Conservation (phyloP, 78 protist species). For the Speleostelium caveatum region DNA sequence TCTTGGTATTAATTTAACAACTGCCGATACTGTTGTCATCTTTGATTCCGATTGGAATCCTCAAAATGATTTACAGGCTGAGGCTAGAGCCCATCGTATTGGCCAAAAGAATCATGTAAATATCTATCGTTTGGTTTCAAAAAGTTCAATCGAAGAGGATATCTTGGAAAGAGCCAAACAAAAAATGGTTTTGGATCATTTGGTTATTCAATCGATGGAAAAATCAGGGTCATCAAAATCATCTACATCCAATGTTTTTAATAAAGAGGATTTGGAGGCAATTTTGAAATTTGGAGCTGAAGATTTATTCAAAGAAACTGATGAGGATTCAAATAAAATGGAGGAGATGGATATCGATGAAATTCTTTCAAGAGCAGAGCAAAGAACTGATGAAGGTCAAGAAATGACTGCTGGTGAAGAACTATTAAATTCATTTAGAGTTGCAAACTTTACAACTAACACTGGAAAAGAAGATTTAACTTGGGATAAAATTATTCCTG, state of each 20-base stretch:
- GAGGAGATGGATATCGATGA: constrained; percentile 86
- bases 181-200: constrained; percentile 87
- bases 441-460: constrained; percentile 55
- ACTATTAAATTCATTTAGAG: constrained; percentile 79
- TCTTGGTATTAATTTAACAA: constrained; percentile 94
- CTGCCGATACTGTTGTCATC: constrained; percentile 95
- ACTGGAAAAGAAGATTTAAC: constrained; percentile 11
- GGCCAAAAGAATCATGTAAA: constrained; percentile 96
- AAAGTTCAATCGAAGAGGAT: constrained; percentile 84
- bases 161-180: constrained; percentile 85
- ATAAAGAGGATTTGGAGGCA: constrained; percentile 83
- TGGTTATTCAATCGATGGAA: constrained; percentile 89
- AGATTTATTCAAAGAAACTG: constrained; percentile 80
- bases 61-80: constrained; percentile 91
- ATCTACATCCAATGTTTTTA: constrained; percentile 38
- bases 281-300: constrained; percentile 86
- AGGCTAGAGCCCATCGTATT: constrained; percentile 97
- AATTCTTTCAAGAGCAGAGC: constrained; percentile 83
- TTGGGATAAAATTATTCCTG: constrained; percentile 80
- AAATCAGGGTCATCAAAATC: constrained; percentile 19
- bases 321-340: constrained; percentile 10
- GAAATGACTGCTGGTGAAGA: constrained; percentile 62
- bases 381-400: background rate
- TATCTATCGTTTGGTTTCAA: constrained; percentile 90
- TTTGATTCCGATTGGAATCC: constrained; percentile 94